Percentiles rank a stretch among this genome's conserved stretches.
Conservation (phyloP, 2,329 filamentous ascomycete genomes). For the Stachybotrys elegans region DNA sequence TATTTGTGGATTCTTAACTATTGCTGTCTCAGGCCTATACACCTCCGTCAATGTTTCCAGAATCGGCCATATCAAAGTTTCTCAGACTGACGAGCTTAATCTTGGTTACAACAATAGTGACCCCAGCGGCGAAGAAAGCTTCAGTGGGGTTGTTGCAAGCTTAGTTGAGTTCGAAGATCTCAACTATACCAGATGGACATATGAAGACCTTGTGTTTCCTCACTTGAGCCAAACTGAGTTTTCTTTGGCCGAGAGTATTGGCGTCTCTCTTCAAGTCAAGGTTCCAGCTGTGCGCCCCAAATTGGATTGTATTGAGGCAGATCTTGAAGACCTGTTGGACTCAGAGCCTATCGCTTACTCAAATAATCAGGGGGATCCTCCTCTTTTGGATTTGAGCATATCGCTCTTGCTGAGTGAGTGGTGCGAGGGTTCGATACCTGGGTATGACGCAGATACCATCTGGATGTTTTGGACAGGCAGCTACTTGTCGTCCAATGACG, state of each 20-base stretch:
- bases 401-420: background rate
- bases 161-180: background rate
- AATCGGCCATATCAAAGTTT: background rate
- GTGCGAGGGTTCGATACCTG: background rate
- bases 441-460: background rate
- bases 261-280: background rate
- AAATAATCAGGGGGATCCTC: background rate
- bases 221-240: background rate
- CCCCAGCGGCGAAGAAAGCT: background rate
- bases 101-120: background rate
- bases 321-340: background rate
- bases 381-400: background rate
- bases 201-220: background rate
- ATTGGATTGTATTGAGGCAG: background rate
- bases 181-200: background rate
- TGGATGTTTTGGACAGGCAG: background rate
- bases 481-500: background rate
- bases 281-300: background rate
- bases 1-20: background rate
- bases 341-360: background rate
- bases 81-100: background rate
- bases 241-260: background rate
- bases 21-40: background rate
- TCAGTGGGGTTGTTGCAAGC: background rate
- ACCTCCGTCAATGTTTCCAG: background rate